Conservation (phyloP, 805 yeast species). For the Ogataea minuta region DNA sequence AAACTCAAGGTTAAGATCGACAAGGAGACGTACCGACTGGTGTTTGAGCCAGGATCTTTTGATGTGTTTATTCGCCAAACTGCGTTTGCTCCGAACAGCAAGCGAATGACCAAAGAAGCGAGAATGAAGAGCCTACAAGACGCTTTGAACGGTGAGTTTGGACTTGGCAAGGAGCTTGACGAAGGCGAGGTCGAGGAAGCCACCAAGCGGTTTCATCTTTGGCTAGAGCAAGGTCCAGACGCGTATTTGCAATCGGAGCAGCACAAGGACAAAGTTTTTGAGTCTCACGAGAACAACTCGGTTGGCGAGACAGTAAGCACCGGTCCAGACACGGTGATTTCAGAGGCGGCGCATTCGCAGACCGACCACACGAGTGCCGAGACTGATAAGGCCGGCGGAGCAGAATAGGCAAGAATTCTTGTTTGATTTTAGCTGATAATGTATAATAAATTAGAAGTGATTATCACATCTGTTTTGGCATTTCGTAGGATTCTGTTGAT, state of each 20-base stretch:
- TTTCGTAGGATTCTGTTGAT: slow-evolving; percentile 46
- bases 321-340: slow-evolving; percentile 18
- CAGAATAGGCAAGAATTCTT: slow-evolving; percentile 4
- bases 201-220: slow-evolving; percentile 33
- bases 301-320: slow-evolving; percentile 15
- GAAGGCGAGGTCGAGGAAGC: slow-evolving; percentile 36
- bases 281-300: slow-evolving; percentile 12
- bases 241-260: slow-evolving; percentile 24
- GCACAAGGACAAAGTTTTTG: slow-evolving; percentile 23
- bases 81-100: slow-evolving; percentile 38
- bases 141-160: slow-evolving; percentile 50
- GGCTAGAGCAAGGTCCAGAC: slow-evolving; percentile 42
- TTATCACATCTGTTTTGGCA: slow-evolving; percentile 12
- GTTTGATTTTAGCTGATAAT: neutral
- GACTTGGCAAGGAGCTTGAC: slow-evolving; percentile 53
- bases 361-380: slow-evolving; percentile 16
- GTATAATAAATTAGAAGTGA: slow-evolving; percentile 8
- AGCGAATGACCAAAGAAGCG: slow-evolving; percentile 13
- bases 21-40: slow-evolving; percentile 72
- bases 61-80: slow-evolving; percentile 75
- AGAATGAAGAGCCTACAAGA: slow-evolving; percentile 32
- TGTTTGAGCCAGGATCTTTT: slow-evolving; percentile 73
- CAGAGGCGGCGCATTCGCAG: slow-evolving; percentile 12
- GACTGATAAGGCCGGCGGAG: slow-evolving; percentile 5
- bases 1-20: slow-evolving; percentile 77